These are phyloP conservation scores for Cyberlindnera sargentensis DNA, from an alignment of 805 yeast species.

Conservation along the genomic window DNA sequence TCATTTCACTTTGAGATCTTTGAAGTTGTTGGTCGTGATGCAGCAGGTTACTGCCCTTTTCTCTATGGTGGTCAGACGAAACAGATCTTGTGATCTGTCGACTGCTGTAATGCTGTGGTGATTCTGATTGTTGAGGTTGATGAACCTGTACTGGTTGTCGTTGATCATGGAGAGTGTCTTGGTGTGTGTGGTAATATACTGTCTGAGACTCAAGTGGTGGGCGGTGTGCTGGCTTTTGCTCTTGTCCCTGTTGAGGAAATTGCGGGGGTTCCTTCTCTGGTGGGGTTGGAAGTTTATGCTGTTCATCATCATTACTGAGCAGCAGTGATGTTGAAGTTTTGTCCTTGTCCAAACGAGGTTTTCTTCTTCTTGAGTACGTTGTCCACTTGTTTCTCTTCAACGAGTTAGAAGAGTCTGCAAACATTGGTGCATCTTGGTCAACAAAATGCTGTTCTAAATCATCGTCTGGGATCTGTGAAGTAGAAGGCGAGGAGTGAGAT, in stretches of 20 bases:
- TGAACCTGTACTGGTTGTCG: conserved; percentile 4
- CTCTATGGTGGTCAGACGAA: background rate
- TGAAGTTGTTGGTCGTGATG: background rate
- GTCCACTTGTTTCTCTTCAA: conserved; percentile 43
- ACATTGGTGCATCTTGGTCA: conserved; percentile 22
- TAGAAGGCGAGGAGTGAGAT: background rate
- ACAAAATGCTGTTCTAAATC: conserved; percentile 6
- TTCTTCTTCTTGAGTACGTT: conserved; percentile 37
- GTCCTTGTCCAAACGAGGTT: background rate
- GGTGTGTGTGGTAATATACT: background rate
- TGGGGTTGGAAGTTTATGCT: background rate
- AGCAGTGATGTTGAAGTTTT: conserved; percentile 3
- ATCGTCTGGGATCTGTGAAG: background rate
- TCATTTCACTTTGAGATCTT: conserved; percentile 14
- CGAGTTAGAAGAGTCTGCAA: conserved; percentile 22
- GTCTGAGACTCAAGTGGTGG: background rate
- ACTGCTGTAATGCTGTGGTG: background rate
- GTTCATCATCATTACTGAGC: background rate
- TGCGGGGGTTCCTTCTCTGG: background rate
- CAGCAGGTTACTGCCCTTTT: background rate
- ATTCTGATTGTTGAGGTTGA: background rate
- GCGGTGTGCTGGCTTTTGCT: background rate
- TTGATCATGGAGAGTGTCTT: conserved; percentile 3
- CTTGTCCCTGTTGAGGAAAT: no score
- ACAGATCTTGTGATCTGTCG: background rate